These are phyloP conservation scores for Thuja plicata DNA, from an alignment of 83 land plant genomes.

Conservation along the genomic window DNA sequence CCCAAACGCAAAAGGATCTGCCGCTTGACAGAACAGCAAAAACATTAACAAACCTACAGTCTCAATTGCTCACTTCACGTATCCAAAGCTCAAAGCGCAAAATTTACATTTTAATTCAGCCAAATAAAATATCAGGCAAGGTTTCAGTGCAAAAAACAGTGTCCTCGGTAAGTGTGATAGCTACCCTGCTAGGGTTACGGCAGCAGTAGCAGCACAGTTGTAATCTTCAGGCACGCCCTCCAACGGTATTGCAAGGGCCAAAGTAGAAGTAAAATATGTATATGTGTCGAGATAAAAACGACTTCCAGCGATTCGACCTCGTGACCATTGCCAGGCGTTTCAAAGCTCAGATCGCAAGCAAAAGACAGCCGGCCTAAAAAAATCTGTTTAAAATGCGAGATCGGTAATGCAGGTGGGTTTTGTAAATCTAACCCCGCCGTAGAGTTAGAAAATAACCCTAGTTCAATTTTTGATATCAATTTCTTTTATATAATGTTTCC, in stretches of 20 bases:
- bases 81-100: background rate
- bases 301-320: background rate
- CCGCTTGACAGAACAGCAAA: background rate
- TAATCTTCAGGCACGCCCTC: background rate
- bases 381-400: background rate
- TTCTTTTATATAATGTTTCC: no score
- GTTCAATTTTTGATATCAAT: no score
- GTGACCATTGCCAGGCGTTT: constrained; percentile 3
- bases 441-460: background rate
- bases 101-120: background rate
- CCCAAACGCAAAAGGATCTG: background rate
- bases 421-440: background rate
- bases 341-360: constrained; percentile 2
- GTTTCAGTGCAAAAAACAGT: background rate
- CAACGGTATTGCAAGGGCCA: background rate
- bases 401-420: background rate
- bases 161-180: background rate
- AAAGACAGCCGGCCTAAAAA: constrained; percentile 4
- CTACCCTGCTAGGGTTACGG: background rate
- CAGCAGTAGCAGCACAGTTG: background rate
- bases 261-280: background rate
- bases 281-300: background rate
- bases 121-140: background rate
- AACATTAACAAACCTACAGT: background rate
- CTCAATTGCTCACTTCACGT: background rate